Base-by-base conservation (phyloP, 169 alveolate species). In the Toxoplasma gondii region DNA sequence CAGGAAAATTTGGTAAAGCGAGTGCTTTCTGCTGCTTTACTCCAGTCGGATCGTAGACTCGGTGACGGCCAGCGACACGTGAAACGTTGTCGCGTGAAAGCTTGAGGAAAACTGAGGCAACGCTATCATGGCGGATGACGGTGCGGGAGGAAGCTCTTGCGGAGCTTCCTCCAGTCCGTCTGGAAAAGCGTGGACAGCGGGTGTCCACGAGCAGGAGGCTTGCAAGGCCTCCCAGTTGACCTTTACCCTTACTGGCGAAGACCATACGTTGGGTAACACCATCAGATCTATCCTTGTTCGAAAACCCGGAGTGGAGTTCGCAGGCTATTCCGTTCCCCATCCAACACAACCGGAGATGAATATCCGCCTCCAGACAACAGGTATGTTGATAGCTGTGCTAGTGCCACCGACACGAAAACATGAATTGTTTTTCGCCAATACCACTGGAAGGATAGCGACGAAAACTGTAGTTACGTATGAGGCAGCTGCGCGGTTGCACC, bases 251-350 rank as follows among this genome's bases (percentile, higher is more conserved):
- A 98, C 97, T 88, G 97, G 96, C 91, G 98, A 97, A 81, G 98
- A 97, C 84, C 98, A 97, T 92, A 97, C 98, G 17, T 94, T 97
- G 58, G 98, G 98, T 53, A 97, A 97, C 70, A 91, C 97, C 27
- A 54, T 97, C 81, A 96, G 98, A 49, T 92, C 98, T 44, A 88
- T 97, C 86, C 95, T 97, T 80, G 95, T 97, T 12, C 96, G 97
- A 92, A 95, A 96, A 74, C 95, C 97, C 58, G 98, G 96, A 67
- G 98, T 97, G 36, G 97, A 96, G 88, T 97, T 97, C 86, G 98
- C 98, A 19, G 98, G 98, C 53, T 97, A 97, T 80, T 96, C 98
- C 39, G 97, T 97, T 16, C 98, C 98, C 74, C 98, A 97, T 91
- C 98, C 98, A 43, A 97, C 97, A 82, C 97, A 96, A 90, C 96